phyloP scores from a whole-genome alignment of 2,329 filamentous ascomycete genomes.

The Colletotrichum liriopes region DNA sequence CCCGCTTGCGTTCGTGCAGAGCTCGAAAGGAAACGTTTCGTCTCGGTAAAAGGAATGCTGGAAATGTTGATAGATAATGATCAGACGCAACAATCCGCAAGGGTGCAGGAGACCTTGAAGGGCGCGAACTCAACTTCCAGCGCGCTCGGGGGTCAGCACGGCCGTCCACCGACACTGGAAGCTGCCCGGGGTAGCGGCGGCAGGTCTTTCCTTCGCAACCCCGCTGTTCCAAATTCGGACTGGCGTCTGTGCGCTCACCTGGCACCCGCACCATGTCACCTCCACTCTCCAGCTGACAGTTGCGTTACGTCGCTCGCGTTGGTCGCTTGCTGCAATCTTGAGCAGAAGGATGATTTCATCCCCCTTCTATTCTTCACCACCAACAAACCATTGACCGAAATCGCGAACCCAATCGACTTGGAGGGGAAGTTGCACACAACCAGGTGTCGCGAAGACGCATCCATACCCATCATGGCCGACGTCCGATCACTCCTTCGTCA shows the following conservation, averaged over 20 bases:
- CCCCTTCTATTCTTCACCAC: conserved; percentile 15
- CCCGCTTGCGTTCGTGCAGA: background rate
- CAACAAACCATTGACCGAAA: conserved; percentile 32
- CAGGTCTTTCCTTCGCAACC: conserved; percentile 19
- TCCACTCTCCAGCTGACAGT: conserved; percentile 27
- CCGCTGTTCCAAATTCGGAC: conserved; percentile 12
- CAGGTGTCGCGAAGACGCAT: conserved; percentile 19
- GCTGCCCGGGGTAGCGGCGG: conserved; percentile 20
- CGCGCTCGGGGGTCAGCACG: background rate
- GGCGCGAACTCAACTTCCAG: background rate
- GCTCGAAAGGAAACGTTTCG: background rate
- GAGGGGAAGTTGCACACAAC: background rate
- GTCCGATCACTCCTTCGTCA: conserved; percentile 84
- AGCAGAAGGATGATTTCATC: conserved; percentile 22
- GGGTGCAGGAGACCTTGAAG: conserved; percentile 6
- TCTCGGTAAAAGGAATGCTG: background rate
- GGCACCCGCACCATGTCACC: conserved; percentile 24
- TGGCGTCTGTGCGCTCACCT: conserved; percentile 22
- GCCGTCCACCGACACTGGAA: conserved; percentile 2
- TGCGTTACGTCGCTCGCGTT: conserved; percentile 28
- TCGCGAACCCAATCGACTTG: background rate
- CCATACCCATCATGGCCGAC: conserved; percentile 75
- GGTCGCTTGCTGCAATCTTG: conserved; percentile 16
- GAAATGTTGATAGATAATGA: background rate
- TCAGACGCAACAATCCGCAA: background rate